Percentiles rank a stretch among this genome's conserved stretches.
phyloP scores from a whole-genome alignment of 257 asterid genomes.

The Jacaranda mimosifolia region DNA sequence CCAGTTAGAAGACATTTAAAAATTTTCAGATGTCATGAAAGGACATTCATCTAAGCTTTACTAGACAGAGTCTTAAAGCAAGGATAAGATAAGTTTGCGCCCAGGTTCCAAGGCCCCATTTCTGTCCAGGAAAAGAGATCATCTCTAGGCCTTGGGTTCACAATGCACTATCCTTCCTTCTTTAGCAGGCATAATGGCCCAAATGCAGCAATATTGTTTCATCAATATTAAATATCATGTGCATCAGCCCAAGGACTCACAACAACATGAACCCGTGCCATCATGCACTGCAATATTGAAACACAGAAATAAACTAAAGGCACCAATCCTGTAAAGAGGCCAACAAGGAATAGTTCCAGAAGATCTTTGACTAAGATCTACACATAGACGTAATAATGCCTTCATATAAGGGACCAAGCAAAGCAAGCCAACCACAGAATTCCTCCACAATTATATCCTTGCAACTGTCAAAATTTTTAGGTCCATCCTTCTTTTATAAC shows the following conservation, averaged over 20 bases:
- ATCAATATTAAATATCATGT: not conserved
- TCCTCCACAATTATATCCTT: too few species aligned
- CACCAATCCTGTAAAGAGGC: too few species aligned
- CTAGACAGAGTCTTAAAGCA: not conserved
- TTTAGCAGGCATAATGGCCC: slow-evolving; percentile 2
- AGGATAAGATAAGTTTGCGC: not conserved
- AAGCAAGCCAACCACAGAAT: too few species aligned
- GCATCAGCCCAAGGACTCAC: not conserved
- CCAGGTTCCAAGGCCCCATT: slow-evolving; percentile 13
- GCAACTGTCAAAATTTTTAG: too few species aligned
- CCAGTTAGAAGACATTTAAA: not conserved
- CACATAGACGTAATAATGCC: too few species aligned
- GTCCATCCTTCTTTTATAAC: too few species aligned
- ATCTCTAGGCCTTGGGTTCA: not conserved
- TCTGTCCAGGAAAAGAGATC: not conserved
- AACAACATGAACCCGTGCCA: too few species aligned
- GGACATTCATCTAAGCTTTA: not conserved
- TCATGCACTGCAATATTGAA: too few species aligned
- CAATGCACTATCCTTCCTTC: not conserved
- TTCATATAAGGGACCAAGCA: too few species aligned
- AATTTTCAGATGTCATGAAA: not conserved
- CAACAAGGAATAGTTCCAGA: too few species aligned
- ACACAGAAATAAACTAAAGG: too few species aligned
- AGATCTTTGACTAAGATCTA: too few species aligned
- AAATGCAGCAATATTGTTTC: slow-evolving; percentile 11